Percentiles rank a stretch among this genome's conserved stretches.
Conservation (phyloP, 768 basidiomycete species). For the Pulveroboletus sp. region DNA sequence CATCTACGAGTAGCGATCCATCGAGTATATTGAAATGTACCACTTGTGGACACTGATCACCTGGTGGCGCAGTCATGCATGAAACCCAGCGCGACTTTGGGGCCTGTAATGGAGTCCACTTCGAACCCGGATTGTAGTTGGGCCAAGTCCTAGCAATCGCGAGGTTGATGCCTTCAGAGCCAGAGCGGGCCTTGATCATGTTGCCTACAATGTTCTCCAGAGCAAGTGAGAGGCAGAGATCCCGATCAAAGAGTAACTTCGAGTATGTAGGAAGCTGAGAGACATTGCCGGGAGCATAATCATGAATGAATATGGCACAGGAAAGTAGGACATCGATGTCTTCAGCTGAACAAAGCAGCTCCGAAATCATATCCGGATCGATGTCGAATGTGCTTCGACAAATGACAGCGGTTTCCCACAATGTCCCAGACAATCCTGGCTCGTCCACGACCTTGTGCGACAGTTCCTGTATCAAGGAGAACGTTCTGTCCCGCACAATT, state of each 20-base stretch:
- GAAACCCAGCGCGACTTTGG: conserved; percentile 31
- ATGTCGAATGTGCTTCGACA: conserved; percentile 32
- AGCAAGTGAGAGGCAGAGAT: conserved; percentile 31
- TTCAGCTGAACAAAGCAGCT: conserved; percentile 19
- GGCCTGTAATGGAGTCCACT: conserved; percentile 19
- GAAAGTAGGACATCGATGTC: conserved; percentile 31
- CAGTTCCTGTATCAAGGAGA: conserved; percentile 37
- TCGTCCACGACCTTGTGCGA: conserved; percentile 14
- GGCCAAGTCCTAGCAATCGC: conserved; percentile 33
- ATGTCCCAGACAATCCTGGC: not conserved
- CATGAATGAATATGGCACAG: conserved; percentile 32
- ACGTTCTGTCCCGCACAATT: conserved; percentile 27
- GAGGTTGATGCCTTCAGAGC: conserved; percentile 26
- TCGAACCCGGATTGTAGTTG: conserved; percentile 22
- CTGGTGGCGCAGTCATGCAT: conserved; percentile 17
- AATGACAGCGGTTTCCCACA: conserved; percentile 19
- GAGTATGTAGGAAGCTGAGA: conserved; percentile 5
- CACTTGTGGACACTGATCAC: conserved; percentile 16
- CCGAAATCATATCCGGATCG: not conserved
- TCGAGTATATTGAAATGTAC: conserved; percentile 40
- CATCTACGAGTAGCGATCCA: conserved; percentile 24
- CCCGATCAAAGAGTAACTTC: conserved; percentile 27
- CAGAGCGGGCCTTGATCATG: conserved; percentile 5
- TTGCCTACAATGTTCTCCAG: conserved; percentile 21
- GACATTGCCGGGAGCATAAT: conserved; percentile 25